Evolutionary conservation across 441 rosid genomes (phyloP), one percentile per base, ranked within the genome.

Genomic region (Macaranga tanarius): DNA sequence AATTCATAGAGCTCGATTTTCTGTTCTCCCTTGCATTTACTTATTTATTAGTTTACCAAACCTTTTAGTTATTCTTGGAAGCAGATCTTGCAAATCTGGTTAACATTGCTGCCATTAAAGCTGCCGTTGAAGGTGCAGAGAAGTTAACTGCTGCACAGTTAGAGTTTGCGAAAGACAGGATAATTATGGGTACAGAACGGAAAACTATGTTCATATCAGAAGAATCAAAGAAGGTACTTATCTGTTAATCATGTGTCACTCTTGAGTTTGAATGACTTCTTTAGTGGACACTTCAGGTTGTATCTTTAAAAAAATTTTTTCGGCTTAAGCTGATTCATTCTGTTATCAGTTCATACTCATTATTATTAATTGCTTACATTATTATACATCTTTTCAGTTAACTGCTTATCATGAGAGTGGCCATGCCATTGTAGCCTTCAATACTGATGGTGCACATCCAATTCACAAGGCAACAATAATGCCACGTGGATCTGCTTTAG

Each of bases 321-420:
- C 17, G 12, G 16, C 20, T 28, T 9, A 16, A 26, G 45, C 48
- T 51, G n/a, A 26, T 12, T 48, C 57, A 52, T 11, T 63, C 54
- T 65, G 54, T 64, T 48, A 71, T 55, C 45, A 13, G 11, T 62
- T 54, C 1, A 13, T 9, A 44, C 44, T 75, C 28, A 51, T 69
- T 77, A 28, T 64, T 72, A 55, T 40, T 69, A 44, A 63, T 77
- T 72, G 31, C 67, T 77, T 68, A 79, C 42, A 28, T 70, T 45
- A n/a, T 23, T 57, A 11, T 26, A 5, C 26, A 69, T 50, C 64
- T 77, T 75, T 75, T 65, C 89, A 95, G 99, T 90, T 95, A 75
- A 93, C 98, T 63, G 99, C 99, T 19, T 95, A 91, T 82, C 99
- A 95, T 79, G 98, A 93, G 89, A 93, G 99, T 67, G 98, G 97